Evolutionary conservation across 2,329 filamentous ascomycete genomes (phyloP).

Genomic region (Pseudogymnoascus sp.): DNA sequence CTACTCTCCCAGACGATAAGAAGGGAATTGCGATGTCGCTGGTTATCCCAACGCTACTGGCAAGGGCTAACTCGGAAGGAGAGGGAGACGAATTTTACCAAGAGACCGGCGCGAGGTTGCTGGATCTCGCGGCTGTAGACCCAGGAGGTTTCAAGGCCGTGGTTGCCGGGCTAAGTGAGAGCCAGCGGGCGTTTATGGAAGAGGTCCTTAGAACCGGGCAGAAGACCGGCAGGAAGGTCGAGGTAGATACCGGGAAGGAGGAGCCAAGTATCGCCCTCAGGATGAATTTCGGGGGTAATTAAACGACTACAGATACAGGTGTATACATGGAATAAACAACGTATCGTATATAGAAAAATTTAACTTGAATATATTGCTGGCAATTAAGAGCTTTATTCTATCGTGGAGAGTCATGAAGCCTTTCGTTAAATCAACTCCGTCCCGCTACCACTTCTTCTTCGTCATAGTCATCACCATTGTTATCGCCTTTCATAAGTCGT

Average conservation of each 20-base stretch:
- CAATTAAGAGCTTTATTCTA: neutral
- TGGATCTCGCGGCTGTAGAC: constrained; percentile 74
- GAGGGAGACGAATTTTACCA: constrained; percentile 43
- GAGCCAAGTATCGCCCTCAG: constrained; percentile 85
- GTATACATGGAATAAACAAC: neutral
- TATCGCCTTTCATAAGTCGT: neutral
- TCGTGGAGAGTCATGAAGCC: neutral
- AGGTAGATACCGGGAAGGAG: constrained; percentile 37
- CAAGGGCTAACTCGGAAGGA: constrained; percentile 59
- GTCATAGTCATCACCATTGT: neutral
- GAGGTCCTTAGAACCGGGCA: constrained; percentile 64
- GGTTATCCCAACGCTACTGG: constrained; percentile 68
- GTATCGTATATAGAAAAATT: neutral
- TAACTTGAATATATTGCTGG: constrained; percentile 3
- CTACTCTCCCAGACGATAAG: constrained; percentile 38
- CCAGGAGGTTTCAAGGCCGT: constrained; percentile 65
- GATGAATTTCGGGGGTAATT: constrained; percentile 67
- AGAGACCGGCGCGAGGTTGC: constrained; percentile 67
- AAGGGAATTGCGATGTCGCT: constrained; percentile 60
- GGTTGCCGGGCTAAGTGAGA: constrained; percentile 61
- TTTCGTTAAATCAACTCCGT: neutral
- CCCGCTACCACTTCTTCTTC: neutral
- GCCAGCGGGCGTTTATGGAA: constrained; percentile 71
- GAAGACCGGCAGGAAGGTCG: constrained; percentile 32
- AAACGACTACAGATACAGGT: neutral